Evolutionary conservation across 2,329 filamentous ascomycete species (phyloP).

Genomic region (Cercospora berteroae): DNA sequence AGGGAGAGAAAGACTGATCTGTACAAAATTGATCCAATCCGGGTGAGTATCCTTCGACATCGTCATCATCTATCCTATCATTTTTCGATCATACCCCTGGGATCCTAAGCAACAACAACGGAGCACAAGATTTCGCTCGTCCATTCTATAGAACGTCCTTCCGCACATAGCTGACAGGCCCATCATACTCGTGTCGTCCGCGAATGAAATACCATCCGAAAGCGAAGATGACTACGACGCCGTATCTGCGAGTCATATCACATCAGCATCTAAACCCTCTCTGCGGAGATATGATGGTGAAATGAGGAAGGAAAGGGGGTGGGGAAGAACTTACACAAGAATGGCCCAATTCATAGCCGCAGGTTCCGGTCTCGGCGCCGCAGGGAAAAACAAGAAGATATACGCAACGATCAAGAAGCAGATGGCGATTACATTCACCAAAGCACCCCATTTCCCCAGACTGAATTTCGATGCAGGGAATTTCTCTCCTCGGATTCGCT

Average conservation of each 20-base stretch:
- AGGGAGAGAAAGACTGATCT: background rate
- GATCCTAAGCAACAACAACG: background rate
- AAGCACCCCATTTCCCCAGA: constrained; percentile 34
- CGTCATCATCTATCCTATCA: background rate
- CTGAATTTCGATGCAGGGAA: constrained; percentile 28
- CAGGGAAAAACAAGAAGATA: constrained; percentile 30
- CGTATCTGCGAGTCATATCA: background rate
- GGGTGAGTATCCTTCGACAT: background rate
- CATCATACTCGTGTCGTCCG: constrained; percentile 28
- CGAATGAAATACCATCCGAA: constrained; percentile 22
- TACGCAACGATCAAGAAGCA: constrained; percentile 25
- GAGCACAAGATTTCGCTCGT: background rate
- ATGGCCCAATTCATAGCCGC: constrained; percentile 35
- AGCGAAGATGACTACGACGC: constrained; percentile 20
- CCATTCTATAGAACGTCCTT: constrained; percentile 13
- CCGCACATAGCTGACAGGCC: constrained; percentile 27
- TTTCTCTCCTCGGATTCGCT: constrained; percentile 24
- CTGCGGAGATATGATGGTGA: too few relatives aligned
- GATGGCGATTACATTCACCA: constrained; percentile 24
- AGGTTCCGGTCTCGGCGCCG: constrained; percentile 27
- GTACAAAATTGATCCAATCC: background rate
- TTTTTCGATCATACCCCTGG: background rate
- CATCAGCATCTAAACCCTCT: background rate
- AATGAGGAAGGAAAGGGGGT: background rate
- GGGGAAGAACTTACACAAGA: constrained; percentile 28